These are phyloP conservation scores for Brettanomyces sp. DNA, from an alignment of 805 yeast genomes.

Conservation along the genomic window DNA sequence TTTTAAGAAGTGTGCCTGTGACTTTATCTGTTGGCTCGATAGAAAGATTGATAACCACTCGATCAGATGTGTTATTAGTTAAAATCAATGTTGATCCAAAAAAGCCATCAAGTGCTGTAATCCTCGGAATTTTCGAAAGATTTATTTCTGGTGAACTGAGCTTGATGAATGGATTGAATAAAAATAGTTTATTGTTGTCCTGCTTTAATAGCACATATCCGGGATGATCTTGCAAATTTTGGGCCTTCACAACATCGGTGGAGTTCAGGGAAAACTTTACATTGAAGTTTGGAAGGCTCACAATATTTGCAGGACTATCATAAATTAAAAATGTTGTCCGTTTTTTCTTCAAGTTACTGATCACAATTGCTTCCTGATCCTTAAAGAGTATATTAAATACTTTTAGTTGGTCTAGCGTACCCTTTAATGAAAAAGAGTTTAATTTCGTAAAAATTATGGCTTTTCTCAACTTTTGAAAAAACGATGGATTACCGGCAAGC, in stretches of 20 bases:
- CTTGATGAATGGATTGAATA: conserved; percentile 53
- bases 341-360: conserved; percentile 34
- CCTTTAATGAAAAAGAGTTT: conserved; percentile 30
- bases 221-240: conserved; percentile 21
- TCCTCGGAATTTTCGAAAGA: conserved; percentile 17
- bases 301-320: conserved; percentile 24
- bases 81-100: conserved; percentile 18
- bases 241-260: conserved; percentile 32
- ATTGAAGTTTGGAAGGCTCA: conserved; percentile 16
- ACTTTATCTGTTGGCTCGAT: conserved; percentile 36
- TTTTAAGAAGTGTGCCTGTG: conserved; percentile 36
- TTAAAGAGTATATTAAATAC: conserved; percentile 32
- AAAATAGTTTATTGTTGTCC: conserved; percentile 24
- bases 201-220: conserved; percentile 39
- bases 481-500: conserved; percentile 6
- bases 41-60: conserved; percentile 25
- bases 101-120: conserved; percentile 14
- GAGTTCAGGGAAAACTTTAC: conserved; percentile 16
- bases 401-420: conserved; percentile 24
- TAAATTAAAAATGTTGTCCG: conserved; percentile 45
- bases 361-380: conserved; percentile 53
- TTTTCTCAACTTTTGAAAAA: conserved; percentile 37
- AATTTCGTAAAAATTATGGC: conserved; percentile 65
- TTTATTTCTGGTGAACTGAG: conserved; percentile 29
- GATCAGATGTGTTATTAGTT: conserved; percentile 12